Evolutionary conservation across 805 yeast genomes (phyloP), one percentile per base, ranked within the genome.

Genomic region (Starmerella potacharoeniae): DNA sequence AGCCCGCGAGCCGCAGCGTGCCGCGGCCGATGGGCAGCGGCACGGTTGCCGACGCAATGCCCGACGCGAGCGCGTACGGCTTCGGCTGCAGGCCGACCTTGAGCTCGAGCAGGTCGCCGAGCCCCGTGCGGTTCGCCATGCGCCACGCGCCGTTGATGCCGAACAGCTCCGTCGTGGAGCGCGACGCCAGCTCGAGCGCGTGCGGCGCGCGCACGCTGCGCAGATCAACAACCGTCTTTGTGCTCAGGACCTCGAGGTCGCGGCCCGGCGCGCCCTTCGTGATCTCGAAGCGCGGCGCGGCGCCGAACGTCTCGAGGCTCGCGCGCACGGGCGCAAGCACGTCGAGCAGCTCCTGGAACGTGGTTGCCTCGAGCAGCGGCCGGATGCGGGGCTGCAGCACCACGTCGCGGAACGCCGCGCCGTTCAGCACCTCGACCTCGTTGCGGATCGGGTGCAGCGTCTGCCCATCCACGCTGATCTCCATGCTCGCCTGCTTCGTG

Each of bases 401-500:
- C 30, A 54, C 54, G 35, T 64, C 64, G 17, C 68, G 61, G 50
- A 60, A 59, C 8, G 60, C 55, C 22, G 54, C 61, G 17, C 69
- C 69, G 41, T 60, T 49, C 22, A 66, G 63, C n/a, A 63, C 65
- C 52, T 64, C 65, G 34, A 65, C 65, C 46, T 55, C 57, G 53
- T 66, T 60, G 31, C 53, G 36, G 48, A 66, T 62, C n/a, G 66
- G 68, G 50, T 57, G 62, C 51, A 61, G 48, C 28, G 59, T 45
- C 49, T 68, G 69, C 47, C 59, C 58, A 49, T 58, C 66, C 49
- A 66, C 34, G 29, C 29, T 39, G 43, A 56, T 46, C 51, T 56
- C 59, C 59, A 56, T 56, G 13, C 28, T 47, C 34, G 40, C 41
- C 29, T 35, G 43, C 17, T 44, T 7, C 11, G 13, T 44, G 40